phyloP scores from a whole-genome alignment of 495 filamentous ascomycete species.

The Penicillium mononematosum region DNA sequence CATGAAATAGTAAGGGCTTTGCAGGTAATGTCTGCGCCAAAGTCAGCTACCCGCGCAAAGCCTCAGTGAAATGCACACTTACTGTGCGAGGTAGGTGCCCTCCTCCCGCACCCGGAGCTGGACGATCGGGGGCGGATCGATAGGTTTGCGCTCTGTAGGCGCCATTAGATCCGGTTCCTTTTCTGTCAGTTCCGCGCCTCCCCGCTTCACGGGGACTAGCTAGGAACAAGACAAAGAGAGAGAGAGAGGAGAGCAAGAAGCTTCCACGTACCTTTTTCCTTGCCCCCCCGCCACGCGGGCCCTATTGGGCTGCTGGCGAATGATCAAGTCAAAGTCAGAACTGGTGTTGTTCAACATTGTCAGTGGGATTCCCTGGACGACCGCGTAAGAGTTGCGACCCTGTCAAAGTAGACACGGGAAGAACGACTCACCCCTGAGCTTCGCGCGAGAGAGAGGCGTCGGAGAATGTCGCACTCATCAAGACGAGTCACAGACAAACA shows the following conservation, averaged over 20 bases:
- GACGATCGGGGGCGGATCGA: constrained; percentile 92
- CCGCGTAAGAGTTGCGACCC: constrained; percentile 35
- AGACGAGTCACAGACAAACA: constrained; percentile 32
- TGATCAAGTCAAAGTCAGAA: constrained; percentile 60
- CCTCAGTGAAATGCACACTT: constrained; percentile 31
- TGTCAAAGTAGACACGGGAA: constrained; percentile 14
- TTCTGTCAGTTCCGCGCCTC: not conserved
- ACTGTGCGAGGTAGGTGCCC: constrained; percentile 69
- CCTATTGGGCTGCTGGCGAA: constrained; percentile 65
- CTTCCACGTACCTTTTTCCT: constrained; percentile 60
- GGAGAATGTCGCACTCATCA: constrained; percentile 50
- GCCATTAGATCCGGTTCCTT: not conserved
- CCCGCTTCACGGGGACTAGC: not conserved
- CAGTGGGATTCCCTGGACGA: constrained; percentile 37
- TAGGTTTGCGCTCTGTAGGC: constrained; percentile 77
- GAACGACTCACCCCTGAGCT: constrained; percentile 39
- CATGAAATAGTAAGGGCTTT: constrained; percentile 84
- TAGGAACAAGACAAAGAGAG: constrained; percentile 3
- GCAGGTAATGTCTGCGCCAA: constrained; percentile 59
- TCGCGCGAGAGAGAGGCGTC: constrained; percentile 48
- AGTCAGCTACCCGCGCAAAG: constrained; percentile 10
- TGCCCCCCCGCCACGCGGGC: constrained; percentile 67
- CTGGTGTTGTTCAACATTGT: constrained; percentile 46
- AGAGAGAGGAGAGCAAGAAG: not conserved
- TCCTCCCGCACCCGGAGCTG: constrained; percentile 72